These are phyloP conservation scores for Forsythia viridissima DNA, from an alignment of 257 asterid genomes.

Conservation along the genomic window DNA sequence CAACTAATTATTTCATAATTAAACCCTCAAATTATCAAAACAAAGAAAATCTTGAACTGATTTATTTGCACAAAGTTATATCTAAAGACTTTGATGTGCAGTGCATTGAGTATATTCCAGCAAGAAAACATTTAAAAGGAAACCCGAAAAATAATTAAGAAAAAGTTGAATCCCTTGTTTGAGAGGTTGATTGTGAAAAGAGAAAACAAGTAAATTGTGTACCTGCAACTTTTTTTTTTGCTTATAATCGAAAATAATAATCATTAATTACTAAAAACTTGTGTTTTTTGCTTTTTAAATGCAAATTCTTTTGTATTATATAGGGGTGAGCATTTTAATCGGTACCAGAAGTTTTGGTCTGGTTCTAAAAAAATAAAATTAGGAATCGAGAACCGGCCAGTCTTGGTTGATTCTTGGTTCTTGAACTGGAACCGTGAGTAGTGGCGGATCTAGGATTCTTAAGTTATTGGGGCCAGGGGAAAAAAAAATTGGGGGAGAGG, in stretches of 20 bases:
- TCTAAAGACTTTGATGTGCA: slow-evolving; percentile 39
- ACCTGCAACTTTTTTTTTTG: slow-evolving; percentile 18
- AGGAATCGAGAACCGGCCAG: too few species aligned
- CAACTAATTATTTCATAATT: neutral
- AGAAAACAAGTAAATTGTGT: slow-evolving; percentile 55
- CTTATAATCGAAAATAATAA: neutral
- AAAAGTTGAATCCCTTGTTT: slow-evolving; percentile 53
- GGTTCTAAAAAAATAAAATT: too few species aligned
- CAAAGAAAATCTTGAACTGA: neutral
- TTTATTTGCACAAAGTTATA: slow-evolving; percentile 3
- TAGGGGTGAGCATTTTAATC: too few species aligned
- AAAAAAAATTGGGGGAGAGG: too few species aligned
- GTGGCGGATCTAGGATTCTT: too few species aligned
- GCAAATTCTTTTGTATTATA: too few species aligned
- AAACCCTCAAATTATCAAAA: slow-evolving; percentile 22
- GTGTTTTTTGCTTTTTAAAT: too few species aligned
- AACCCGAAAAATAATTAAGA: slow-evolving; percentile 35
- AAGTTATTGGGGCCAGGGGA: too few species aligned
- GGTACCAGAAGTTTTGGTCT: too few species aligned
- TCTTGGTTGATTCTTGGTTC: too few species aligned
- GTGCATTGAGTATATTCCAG: slow-evolving; percentile 37
- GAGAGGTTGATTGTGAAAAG: slow-evolving; percentile 64
- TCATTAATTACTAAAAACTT: too few species aligned
- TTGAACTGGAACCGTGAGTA: too few species aligned
- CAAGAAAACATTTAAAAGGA: slow-evolving; percentile 6